Evolutionary conservation across 2,329 filamentous ascomycete genomes (phyloP), one percentile per base, ranked within the genome.

Genomic region (Paecilomyces formosus): DNA sequence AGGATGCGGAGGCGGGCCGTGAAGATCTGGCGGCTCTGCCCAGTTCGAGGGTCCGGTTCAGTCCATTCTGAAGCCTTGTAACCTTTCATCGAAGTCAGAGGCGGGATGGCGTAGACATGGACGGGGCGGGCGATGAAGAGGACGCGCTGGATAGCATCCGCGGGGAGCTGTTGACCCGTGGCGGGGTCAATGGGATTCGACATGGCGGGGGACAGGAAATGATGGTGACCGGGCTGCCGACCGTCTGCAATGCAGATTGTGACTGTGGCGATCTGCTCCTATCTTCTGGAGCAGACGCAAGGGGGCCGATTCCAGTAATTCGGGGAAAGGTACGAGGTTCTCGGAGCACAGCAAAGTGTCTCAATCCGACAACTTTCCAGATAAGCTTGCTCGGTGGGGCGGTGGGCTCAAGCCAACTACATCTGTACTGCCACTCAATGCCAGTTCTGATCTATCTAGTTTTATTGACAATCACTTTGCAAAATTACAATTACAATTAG

Each of bases 91-190:
- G 87, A 88, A 52, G 87, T 82, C 59, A 92, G 80, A 24, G 91
- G 90, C 18, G 91, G 91, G 72, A 95, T 92, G 69, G 88, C 86
- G 81, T 96, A 96, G 79, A 96, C 83, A 78, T 95, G 90, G 63
- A 94, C 88, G 63, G 82, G 79, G 67, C 82, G 78, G 62, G 87
- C 84, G 72, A 92, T 79, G 82, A 90, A 92, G 72, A 95, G 87
- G 71, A 94, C 81, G 72, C 90, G 87, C 76, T 94, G 89, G 76
- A 95, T 93, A 66, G 90, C 88, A 70, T 90, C 88, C 56, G 84
- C 72, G 58, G 89, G 87, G 64, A 91, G 82, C 63, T 86, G 74
- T 33, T 77, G 78, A 66, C 87, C 87, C 22, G 89, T 93, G 58
- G 86, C 81, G 56, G 88, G 89, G 75, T 94, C 89, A 70, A 85